Base-by-base conservation (phyloP, 164 flowering plant genomes). In the Macadamia tetraphylla region DNA sequence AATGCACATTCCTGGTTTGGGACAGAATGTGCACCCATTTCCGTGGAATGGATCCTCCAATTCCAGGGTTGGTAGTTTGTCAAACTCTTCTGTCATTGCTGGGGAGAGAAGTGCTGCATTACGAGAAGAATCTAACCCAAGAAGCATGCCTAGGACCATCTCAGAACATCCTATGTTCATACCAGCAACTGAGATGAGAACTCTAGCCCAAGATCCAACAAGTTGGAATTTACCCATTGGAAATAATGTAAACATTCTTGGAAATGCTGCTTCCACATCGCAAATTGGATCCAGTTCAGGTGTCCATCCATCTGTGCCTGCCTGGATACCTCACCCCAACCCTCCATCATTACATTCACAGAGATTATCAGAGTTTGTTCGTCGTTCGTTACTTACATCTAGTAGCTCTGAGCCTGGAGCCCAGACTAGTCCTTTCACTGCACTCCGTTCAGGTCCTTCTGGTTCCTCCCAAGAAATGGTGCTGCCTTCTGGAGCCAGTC, bases 361-460 rank as follows among this genome's bases (percentile, higher is more conserved):
- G 17, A 84, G 92, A 64, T 61, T 89, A 49, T 82, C 93, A 0
- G 91, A 91, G 72, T 74, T 74, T 72, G 82, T 84, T 71, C 86
- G 91, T 6, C 73, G 85, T 14, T 80, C 88, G 3, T 68, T 89
- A 73, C 67, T 83, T 71, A 58, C 86, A 52, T 66, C 87, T 55
- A 42, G 72, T 62, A 85, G 78, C 46, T 46, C 81, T 23, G 89
- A 83, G 15, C 18, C 81, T 77, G 87, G 78, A 62, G 79, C 81
- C 15, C 80, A 70, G 56, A 73, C 71, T 69, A 76, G 76, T 67
- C 75, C 66, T 67, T 64, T 68, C 44, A 62, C 77, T 67, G 67
- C 79, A 58, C 46, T 70, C 7, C 82, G 46, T 69, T 57, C 85
- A 1, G 78, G 68, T 49, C 67, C 82, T 71, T 29, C 79, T 59